These are phyloP conservation scores for Paspalum notatum DNA, from an alignment of 176 grass and related monocot genomes.

Conservation along the genomic window DNA sequence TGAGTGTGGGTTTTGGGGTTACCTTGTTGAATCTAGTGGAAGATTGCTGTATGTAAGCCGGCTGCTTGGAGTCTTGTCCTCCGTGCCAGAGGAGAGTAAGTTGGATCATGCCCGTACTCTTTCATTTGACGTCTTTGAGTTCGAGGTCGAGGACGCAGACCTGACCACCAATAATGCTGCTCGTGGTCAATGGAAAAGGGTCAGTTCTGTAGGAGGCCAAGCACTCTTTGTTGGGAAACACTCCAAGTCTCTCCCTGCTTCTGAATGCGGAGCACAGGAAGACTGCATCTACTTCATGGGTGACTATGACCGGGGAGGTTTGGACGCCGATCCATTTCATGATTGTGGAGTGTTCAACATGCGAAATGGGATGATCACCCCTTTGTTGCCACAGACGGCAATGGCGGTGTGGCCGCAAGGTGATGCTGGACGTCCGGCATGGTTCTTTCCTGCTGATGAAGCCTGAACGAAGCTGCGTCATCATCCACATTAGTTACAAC, in stretches of 20 bases:
- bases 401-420: not conserved
- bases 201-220: not conserved
- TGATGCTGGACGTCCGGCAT: not conserved
- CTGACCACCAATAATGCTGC: not conserved
- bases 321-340: not conserved
- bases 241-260: constrained; percentile 31
- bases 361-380: not conserved
- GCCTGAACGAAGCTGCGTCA: not conserved
- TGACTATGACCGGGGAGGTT: not conserved
- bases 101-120: not conserved
- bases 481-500: not conserved
- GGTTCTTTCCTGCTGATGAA: not conserved
- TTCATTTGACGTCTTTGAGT: not conserved
- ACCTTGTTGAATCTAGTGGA: not conserved
- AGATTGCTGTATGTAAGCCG: not conserved
- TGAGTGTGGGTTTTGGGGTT: not conserved
- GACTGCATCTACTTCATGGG: constrained; percentile 31
- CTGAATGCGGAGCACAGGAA: not conserved
- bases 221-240: constrained; percentile 33
- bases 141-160: not conserved
- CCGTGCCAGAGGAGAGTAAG: not conserved
- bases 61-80: not conserved
- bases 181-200: not conserved
- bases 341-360: constrained; percentile 22
- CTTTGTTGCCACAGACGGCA: not conserved